These are phyloP conservation scores for Aphanomyces stellatus DNA, from an alignment of 352 stramenopile genomes.

Conservation along the genomic window DNA sequence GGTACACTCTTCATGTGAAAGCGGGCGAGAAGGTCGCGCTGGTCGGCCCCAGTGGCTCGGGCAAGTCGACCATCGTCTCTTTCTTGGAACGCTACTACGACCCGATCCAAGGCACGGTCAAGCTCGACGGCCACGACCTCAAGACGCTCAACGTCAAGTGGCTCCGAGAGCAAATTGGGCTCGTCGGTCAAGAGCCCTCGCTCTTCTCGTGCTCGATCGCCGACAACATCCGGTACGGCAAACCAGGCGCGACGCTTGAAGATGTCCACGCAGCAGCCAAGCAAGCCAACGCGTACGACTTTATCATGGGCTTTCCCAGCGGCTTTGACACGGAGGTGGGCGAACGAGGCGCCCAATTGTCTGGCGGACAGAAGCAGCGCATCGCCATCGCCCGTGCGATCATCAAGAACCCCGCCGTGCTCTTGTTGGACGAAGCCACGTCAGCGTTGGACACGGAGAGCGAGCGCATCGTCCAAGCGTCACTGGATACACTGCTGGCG, in stretches of 20 bases:
- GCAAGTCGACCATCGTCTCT: slow-evolving; percentile 33
- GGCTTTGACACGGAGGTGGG: slow-evolving; percentile 84
- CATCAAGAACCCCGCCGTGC: slow-evolving; percentile 73
- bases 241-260: slow-evolving; percentile 42
- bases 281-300: slow-evolving; percentile 87
- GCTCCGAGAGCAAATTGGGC: slow-evolving; percentile 28
- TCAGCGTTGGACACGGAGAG: slow-evolving; percentile 58
- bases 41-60: slow-evolving; percentile 29
- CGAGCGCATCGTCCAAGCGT: slow-evolving; percentile 86
- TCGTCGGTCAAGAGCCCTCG: slow-evolving; percentile 57
- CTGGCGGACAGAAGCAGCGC: slow-evolving; percentile 89
- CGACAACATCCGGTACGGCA: slow-evolving; percentile 53
- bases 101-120: slow-evolving; percentile 24
- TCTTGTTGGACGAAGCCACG: slow-evolving; percentile 85
- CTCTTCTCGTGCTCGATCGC: slow-evolving; percentile 36
- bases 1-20: slow-evolving; percentile 30
- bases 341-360: slow-evolving; percentile 77
- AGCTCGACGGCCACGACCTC: slow-evolving; percentile 31
- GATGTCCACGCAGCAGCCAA: slow-evolving; percentile 66
- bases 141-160: slow-evolving; percentile 30
- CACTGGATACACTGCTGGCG: slow-evolving; percentile 56
- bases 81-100: slow-evolving; percentile 40
- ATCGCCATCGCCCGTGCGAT: slow-evolving; percentile 88
- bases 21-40: slow-evolving; percentile 32
- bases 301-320: slow-evolving; percentile 74